Evolutionary conservation across 768 basidiomycete genomes (phyloP).

Genomic region (Gelatoporia subvermispora): DNA sequence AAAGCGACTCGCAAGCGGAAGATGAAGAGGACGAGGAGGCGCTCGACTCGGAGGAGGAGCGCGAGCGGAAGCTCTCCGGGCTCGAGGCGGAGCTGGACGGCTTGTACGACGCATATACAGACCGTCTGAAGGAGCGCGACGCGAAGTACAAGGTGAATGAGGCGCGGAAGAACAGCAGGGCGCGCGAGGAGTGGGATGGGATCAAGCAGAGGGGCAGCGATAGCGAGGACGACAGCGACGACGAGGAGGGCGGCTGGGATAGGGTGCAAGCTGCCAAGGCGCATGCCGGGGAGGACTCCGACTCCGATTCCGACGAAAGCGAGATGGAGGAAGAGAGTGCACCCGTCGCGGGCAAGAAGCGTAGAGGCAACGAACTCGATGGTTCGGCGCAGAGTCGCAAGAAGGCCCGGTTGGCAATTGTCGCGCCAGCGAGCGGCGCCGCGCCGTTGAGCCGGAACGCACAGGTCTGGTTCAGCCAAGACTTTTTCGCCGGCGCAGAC

Average conservation of each 20-base stretch:
- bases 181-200: slow-evolving; percentile 80
- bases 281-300: slow-evolving; percentile 35
- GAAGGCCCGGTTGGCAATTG: slow-evolving; percentile 45
- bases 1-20: slow-evolving; percentile 34
- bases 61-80: slow-evolving; percentile 48
- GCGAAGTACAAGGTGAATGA: slow-evolving; percentile 84
- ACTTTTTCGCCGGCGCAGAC: slow-evolving; percentile 70
- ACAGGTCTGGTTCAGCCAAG: slow-evolving; percentile 94
- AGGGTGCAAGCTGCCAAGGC: slow-evolving; percentile 53
- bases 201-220: slow-evolving; percentile 44
- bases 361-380: slow-evolving; percentile 21
- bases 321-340: slow-evolving; percentile 36
- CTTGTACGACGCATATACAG: slow-evolving; percentile 84
- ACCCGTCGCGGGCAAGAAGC: slow-evolving; percentile 34
- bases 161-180: slow-evolving; percentile 64
- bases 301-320: slow-evolving; percentile 51
- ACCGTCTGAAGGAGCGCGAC: slow-evolving; percentile 75
- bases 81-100: slow-evolving; percentile 88
- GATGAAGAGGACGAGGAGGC: slow-evolving; percentile 36
- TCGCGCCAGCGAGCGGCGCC: slow-evolving; percentile 26
- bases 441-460: slow-evolving; percentile 49
- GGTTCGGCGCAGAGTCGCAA: slow-evolving; percentile 33
- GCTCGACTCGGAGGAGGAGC: slow-evolving; percentile 66
- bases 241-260: slow-evolving; percentile 68
- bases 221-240: slow-evolving; percentile 33